phyloP scores from a whole-genome alignment of 2,329 filamentous ascomycete genomes.

The Amauroascus niger region DNA sequence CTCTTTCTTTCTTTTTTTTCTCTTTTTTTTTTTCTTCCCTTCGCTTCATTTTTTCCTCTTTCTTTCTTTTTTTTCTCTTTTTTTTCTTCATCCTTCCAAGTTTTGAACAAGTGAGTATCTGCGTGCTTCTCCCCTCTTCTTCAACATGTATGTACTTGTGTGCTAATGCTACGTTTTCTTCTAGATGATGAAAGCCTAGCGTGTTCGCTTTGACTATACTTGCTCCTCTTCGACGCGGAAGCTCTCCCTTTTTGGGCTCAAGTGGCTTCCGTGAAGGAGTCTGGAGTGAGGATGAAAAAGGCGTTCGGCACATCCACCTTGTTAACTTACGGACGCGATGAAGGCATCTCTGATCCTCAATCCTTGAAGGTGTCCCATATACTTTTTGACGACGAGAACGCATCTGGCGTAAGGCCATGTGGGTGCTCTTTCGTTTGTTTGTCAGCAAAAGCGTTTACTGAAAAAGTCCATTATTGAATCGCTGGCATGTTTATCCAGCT shows the following conservation, averaged over 20 bases:
- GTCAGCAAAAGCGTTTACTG: neutral
- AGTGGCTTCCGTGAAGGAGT: conserved; percentile 66
- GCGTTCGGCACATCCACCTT: conserved; percentile 99
- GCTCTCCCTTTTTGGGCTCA: conserved; percentile 81
- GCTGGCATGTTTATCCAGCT: neutral
- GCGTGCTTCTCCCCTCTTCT: conserved; percentile 4
- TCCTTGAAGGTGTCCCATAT: conserved; percentile 45
- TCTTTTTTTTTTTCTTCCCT: conserved; percentile 72
- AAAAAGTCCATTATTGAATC: neutral
- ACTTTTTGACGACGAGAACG: neutral
- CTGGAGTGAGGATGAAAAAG: conserved; percentile 76
- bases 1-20: conserved; percentile 61
- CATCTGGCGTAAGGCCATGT: neutral
- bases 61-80: conserved; percentile 34
- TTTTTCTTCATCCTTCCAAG: conserved; percentile 88
- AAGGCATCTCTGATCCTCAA: conserved; percentile 83
- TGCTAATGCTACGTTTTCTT: conserved; percentile 17
- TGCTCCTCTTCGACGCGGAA: conserved; percentile 54
- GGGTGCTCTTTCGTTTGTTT: neutral
- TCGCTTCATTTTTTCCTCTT: conserved; percentile 75
- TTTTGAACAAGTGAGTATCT: conserved; percentile 82
- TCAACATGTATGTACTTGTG: neutral
- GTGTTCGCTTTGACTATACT: conserved; percentile 83
- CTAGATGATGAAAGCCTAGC: conserved; percentile 99
- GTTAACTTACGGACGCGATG: conserved; percentile 92